phyloP scores from a whole-genome alignment of 257 asterid species.

The Solanum lycopersicoides region DNA sequence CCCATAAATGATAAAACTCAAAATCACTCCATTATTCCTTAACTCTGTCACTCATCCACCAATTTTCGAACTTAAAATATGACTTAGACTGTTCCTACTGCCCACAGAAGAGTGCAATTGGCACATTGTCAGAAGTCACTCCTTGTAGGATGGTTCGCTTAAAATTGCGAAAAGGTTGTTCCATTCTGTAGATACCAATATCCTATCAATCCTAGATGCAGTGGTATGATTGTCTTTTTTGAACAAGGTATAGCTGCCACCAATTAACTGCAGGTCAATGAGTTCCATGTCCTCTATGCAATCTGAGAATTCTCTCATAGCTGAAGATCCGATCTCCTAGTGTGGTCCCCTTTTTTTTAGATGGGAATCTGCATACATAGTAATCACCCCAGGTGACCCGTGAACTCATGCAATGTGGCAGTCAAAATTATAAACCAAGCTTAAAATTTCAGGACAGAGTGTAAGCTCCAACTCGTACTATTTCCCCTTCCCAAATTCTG shows the following conservation, averaged over 20 bases:
- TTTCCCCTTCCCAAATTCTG: neutral
- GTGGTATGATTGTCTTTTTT: neutral
- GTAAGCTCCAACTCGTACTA: neutral
- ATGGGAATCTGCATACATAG: neutral
- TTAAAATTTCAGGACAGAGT: neutral
- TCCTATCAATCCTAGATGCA: neutral
- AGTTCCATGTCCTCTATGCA: neutral
- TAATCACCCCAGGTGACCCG: neutral
- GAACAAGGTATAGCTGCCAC: neutral
- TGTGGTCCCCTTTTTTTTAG: neutral
- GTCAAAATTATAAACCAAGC: neutral
- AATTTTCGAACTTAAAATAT: neutral
- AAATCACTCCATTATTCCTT: neutral
- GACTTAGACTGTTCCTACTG: neutral
- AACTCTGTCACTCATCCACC: neutral
- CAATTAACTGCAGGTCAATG: neutral
- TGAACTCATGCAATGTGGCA: neutral
- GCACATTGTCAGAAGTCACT: neutral
- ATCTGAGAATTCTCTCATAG: neutral
- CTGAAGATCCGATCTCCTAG: neutral
- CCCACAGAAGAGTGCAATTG: neutral
- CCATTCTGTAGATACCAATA: neutral
- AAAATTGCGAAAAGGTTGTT: neutral
- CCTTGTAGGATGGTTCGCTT: neutral
- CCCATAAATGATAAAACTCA: neutral